phyloP scores from a whole-genome alignment of 1,284 basidiomycete genomes.

The Xerocomus minutiporus region DNA sequence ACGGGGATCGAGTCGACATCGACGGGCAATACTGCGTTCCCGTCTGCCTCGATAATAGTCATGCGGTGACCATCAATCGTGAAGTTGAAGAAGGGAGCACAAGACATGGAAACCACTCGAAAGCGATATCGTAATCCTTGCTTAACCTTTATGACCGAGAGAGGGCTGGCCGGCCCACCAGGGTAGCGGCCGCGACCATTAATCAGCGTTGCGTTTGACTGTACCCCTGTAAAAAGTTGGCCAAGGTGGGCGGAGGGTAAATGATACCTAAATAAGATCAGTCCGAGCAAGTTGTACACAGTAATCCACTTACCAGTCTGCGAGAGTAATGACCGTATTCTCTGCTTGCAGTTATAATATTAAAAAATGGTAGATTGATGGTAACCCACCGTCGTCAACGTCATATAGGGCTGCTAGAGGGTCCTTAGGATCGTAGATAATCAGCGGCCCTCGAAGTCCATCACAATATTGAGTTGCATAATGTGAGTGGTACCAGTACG shows the following conservation, averaged over 20 bases:
- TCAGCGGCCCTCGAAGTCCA: constrained; percentile 38
- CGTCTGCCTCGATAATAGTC: constrained; percentile 46
- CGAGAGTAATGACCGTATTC: constrained; percentile 19
- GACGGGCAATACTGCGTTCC: constrained; percentile 37
- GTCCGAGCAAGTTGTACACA: neutral
- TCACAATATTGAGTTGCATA: constrained; percentile 34
- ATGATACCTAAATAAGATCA: constrained; percentile 13
- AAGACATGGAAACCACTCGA: constrained; percentile 30
- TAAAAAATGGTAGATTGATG: neutral
- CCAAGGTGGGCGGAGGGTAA: constrained; percentile 3
- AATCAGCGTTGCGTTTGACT: constrained; percentile 39
- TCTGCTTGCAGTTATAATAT: constrained; percentile 4
- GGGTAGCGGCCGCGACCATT: constrained; percentile 42
- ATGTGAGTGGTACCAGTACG: constrained; percentile 29
- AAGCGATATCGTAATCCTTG: constrained; percentile 23
- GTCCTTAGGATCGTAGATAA: constrained; percentile 34
- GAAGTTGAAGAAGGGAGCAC: constrained; percentile 32
- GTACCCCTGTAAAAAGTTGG: constrained; percentile 1
- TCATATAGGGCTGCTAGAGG: constrained; percentile 31
- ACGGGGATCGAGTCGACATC: constrained; percentile 36
- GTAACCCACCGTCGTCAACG: constrained; percentile 28
- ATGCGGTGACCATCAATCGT: constrained; percentile 38
- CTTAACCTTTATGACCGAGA: constrained; percentile 29
- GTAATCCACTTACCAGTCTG: constrained; percentile 15
- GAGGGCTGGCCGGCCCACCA: constrained; percentile 23